Evolutionary conservation across 345 rosid species (phyloP).

Genomic region (Durio zibethinus): DNA sequence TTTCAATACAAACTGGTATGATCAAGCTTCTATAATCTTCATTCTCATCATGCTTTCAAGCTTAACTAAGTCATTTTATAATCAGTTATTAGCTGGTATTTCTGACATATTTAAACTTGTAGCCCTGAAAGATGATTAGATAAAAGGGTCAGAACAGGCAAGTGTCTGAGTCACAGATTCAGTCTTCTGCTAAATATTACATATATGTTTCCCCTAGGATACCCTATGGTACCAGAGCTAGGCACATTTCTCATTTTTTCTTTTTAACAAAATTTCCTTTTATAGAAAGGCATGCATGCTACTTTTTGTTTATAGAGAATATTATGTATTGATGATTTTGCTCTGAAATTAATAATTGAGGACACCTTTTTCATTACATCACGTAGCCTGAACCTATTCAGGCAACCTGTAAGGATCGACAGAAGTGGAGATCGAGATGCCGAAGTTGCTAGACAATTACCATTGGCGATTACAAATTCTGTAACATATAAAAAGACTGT

Average conservation of each 20-base stretch:
- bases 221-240: not conserved
- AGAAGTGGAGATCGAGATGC: not conserved
- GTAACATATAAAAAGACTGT: too few species aligned
- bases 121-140: not conserved
- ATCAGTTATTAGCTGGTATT: not conserved
- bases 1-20: not conserved
- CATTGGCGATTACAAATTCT: not conserved
- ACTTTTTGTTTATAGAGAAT: not conserved
- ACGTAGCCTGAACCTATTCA: not conserved
- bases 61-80: not conserved
- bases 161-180: slow-evolving; percentile 7
- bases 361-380: not conserved
- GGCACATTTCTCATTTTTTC: not conserved
- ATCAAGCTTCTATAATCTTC: not conserved
- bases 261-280: too few species aligned
- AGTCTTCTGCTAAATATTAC: not conserved
- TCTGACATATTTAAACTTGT: not conserved
- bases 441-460: too few species aligned
- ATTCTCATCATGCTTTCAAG: not conserved
- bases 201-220: not conserved
- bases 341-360: not conserved
- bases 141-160: slow-evolving; percentile 1
- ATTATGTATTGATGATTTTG: not conserved
- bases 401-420: not conserved
- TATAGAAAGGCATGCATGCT: not conserved